These are phyloP conservation scores for Pseudogymnoascus sp. DNA, from an alignment of 2,329 filamentous ascomycete genomes.

Conservation along the genomic window DNA sequence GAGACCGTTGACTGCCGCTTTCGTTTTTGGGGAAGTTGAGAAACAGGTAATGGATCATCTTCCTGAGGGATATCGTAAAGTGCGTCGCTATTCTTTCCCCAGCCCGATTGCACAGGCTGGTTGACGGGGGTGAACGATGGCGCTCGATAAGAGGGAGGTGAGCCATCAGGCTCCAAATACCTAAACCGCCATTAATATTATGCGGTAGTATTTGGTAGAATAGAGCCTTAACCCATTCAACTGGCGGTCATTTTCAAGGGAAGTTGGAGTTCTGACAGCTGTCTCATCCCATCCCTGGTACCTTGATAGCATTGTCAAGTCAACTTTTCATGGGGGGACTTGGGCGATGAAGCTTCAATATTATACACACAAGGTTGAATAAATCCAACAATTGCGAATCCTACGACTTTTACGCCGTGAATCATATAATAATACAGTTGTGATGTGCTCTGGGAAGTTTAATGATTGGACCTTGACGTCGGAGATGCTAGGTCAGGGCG, in stretches of 20 bases:
- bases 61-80: slow-evolving; percentile 17
- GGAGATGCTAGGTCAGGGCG: background rate
- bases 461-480: background rate
- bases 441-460: background rate
- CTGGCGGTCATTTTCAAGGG: background rate
- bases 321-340: background rate
- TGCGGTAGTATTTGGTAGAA: background rate
- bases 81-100: slow-evolving; percentile 12
- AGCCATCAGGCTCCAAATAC: background rate
- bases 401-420: background rate
- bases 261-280: background rate
- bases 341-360: background rate
- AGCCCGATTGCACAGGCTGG: slow-evolving; percentile 16
- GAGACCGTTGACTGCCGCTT: slow-evolving; percentile 13
- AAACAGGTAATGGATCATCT: background rate
- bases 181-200: background rate
- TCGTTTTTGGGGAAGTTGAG: background rate
- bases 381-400: background rate
- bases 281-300: slow-evolving; percentile 2
- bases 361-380: background rate
- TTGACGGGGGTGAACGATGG: slow-evolving; percentile 11
- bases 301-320: background rate
- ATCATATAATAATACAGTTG: background rate
- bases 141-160: background rate
- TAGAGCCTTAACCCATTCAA: background rate